Conservation (phyloP, 2,329 filamentous ascomycete genomes). For the Exophiala spinifera region DNA sequence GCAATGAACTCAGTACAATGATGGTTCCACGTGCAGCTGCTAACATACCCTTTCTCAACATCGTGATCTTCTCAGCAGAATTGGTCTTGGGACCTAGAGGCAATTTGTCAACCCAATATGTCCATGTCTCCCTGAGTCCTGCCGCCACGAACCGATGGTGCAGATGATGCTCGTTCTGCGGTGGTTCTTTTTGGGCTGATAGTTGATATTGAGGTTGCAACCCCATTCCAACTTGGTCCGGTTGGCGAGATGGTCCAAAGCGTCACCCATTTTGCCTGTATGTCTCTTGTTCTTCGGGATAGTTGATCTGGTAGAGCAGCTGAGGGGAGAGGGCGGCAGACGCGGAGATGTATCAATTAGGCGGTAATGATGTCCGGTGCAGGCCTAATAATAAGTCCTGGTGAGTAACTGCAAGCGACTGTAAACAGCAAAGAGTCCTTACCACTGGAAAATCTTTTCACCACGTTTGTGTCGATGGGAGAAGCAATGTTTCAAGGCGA, state of each 20-base stretch:
- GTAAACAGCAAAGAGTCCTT: neutral
- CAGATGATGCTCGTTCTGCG: conserved; percentile 97
- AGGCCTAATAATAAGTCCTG: conserved; percentile 3
- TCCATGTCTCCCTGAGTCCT: neutral
- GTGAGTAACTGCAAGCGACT: conserved; percentile 5
- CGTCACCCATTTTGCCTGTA: conserved; percentile 57
- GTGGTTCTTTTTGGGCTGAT: conserved; percentile 81
- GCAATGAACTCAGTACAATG: conserved; percentile 24
- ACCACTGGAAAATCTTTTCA: neutral
- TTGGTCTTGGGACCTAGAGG: conserved; percentile 86
- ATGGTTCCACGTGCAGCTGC: neutral
- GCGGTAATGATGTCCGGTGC: conserved; percentile 12
- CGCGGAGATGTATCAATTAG: conserved; percentile 11
- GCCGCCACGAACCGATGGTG: conserved; percentile 72
- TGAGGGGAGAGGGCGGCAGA: neutral
- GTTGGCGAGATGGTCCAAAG: conserved; percentile 81
- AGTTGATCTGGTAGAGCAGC: neutral
- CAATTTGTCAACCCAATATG: neutral
- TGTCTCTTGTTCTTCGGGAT: conserved; percentile 4
- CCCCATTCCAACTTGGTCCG: conserved; percentile 70
- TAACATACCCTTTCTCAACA: conserved; percentile 67
- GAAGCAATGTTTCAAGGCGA: neutral
- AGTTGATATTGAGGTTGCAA: conserved; percentile 82
- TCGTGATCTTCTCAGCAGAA: conserved; percentile 94
- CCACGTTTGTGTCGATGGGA: neutral